Percentiles rank a stretch among this genome's conserved stretches.
Conservation (phyloP, 768 basidiomycete genomes). For the Suillus subalutaceus region DNA sequence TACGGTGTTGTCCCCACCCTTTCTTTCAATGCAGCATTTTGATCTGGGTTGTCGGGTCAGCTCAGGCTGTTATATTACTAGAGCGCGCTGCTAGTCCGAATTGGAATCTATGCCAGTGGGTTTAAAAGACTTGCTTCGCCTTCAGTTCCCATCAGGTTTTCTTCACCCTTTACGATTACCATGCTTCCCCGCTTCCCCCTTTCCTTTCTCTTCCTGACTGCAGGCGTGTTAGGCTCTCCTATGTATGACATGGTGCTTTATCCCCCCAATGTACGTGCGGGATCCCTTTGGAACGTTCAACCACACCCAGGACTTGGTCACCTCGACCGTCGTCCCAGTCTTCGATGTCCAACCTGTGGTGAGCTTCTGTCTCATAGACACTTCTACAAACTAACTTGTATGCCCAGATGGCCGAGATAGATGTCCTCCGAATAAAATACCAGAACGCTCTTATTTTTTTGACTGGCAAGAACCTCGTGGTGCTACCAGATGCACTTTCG, state of each 20-base stretch:
- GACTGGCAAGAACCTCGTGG: neutral
- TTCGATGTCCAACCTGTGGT: neutral
- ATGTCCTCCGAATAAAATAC: neutral
- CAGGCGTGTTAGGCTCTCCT: slow-evolving; percentile 17
- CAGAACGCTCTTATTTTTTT: neutral
- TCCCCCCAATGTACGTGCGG: neutral
- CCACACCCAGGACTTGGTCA: neutral
- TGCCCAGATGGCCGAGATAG: neutral
- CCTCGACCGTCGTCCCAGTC: neutral
- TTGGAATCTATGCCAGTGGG: neutral
- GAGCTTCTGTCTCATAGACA: neutral
- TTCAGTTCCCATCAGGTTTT: neutral
- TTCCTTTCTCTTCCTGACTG: slow-evolving; percentile 13
- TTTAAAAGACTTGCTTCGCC: slow-evolving; percentile 24
- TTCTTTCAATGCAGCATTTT: neutral
- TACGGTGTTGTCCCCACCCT: neutral
- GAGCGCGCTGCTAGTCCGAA: neutral
- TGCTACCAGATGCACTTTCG: neutral
- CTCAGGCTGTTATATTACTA: neutral
- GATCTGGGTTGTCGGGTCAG: neutral
- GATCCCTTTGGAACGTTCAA: neutral
- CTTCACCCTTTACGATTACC: neutral
- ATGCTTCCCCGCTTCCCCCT: slow-evolving; percentile 19
- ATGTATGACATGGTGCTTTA: slow-evolving; percentile 6
- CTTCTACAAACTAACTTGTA: neutral